Percentiles rank a stretch among this genome's conserved stretches.
These are phyloP conservation scores for Ceratocystiopsis sp. DNA, from an alignment of 2,329 filamentous ascomycete genomes.

Conservation along the genomic window DNA sequence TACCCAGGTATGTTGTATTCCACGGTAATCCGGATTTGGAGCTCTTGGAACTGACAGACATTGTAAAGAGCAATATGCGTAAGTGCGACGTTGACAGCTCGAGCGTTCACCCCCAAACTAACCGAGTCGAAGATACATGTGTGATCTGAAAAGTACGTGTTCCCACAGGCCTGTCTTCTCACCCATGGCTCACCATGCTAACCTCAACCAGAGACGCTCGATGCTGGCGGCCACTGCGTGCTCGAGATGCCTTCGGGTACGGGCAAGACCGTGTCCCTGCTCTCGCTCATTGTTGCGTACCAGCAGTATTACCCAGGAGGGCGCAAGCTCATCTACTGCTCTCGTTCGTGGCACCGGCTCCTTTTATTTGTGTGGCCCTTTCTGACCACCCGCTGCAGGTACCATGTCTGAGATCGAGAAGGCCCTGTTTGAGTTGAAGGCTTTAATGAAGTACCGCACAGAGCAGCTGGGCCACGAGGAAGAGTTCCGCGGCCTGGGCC, in stretches of 20 bases:
- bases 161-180: not conserved
- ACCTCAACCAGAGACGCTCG: constrained; percentile 47
- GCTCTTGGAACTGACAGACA: not conserved
- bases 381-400: constrained; percentile 21
- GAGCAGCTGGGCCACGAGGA: constrained; percentile 80
- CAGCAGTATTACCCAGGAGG: constrained; percentile 88
- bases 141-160: constrained; percentile 33
- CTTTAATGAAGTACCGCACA: constrained; percentile 84
- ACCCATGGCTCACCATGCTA: too few species aligned
- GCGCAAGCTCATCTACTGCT: constrained; percentile 95
- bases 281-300: constrained; percentile 92
- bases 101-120: too few species aligned
- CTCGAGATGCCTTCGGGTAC: constrained; percentile 98
- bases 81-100: not conserved
- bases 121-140: constrained; percentile 30
- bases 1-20: constrained; percentile 18
- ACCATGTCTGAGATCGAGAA: constrained; percentile 99
- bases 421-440: constrained; percentile 77
- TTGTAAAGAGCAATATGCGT: constrained; percentile 34
- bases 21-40: not conserved
- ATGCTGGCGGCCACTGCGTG: constrained; percentile 87
- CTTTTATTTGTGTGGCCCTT: too few species aligned
- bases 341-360: constrained; percentile 33
- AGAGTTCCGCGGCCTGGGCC: constrained; percentile 78
- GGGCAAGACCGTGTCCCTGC: constrained; percentile 86